Evolutionary conservation across 2,329 filamentous ascomycete species (phyloP).

Genomic region (Colletotrichum gloeosporioides): DNA sequence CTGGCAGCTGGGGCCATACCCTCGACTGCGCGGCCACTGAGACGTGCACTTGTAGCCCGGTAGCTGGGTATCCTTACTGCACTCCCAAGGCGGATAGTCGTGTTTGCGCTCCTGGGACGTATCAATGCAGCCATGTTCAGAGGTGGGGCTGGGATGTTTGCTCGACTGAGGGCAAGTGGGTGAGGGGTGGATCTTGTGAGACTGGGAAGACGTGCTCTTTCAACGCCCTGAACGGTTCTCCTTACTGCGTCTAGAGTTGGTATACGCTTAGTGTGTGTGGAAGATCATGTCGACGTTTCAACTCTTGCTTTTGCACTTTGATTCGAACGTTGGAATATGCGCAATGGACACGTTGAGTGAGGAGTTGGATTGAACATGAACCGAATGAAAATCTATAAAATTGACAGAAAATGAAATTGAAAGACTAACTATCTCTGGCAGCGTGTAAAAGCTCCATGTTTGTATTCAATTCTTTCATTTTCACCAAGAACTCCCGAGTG

Average conservation of each 20-base stretch:
- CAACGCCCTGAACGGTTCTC: background rate
- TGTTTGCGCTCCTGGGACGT: background rate
- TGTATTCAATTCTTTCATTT: too few species aligned
- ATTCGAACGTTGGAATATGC: too few species aligned
- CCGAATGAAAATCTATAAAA: too few species aligned
- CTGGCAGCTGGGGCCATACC: background rate
- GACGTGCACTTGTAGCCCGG: constrained; percentile 10
- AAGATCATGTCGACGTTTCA: too few species aligned
- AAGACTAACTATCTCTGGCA: too few species aligned
- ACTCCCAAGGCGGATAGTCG: background rate
- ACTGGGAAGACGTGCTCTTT: background rate
- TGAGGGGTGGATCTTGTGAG: background rate
- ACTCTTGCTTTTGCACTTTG: too few species aligned
- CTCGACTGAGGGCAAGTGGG: background rate
- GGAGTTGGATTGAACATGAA: too few species aligned
- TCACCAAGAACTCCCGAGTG: too few species aligned
- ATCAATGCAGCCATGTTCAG: background rate
- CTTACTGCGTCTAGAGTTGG: background rate
- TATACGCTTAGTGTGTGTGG: too few species aligned
- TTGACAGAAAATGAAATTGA: too few species aligned
- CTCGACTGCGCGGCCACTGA: background rate
- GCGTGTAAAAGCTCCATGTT: too few species aligned
- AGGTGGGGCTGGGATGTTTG: background rate
- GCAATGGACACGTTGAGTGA: too few species aligned
- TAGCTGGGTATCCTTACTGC: constrained; percentile 10